Conservation (phyloP, 805 yeast genomes). For the Kluyveromyces aestuarii region DNA sequence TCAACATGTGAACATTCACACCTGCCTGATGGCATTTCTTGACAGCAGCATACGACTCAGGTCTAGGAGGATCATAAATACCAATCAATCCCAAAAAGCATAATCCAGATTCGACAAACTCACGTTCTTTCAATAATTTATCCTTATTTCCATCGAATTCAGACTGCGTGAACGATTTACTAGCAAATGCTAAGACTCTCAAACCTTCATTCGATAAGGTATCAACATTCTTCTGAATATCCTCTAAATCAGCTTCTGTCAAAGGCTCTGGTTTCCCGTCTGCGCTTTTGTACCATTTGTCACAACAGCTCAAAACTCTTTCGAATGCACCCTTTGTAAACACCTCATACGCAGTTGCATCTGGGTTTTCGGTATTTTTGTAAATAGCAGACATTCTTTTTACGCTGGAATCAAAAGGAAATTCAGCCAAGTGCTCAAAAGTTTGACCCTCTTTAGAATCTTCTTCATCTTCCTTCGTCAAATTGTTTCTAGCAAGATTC, state of each 20-base stretch:
- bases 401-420: constrained; percentile 76
- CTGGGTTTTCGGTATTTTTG: constrained; percentile 37
- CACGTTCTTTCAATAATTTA: constrained; percentile 20
- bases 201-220: constrained; percentile 73
- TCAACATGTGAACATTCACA: constrained; percentile 95
- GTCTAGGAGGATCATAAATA: constrained; percentile 96
- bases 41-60: constrained; percentile 69
- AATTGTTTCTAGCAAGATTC: constrained; percentile 36
- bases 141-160: constrained; percentile 22
- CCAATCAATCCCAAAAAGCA: constrained; percentile 81
- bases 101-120: constrained; percentile 47
- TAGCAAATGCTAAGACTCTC: constrained; percentile 77
- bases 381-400: constrained; percentile 80
- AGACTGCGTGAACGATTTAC: constrained; percentile 24
- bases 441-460: constrained; percentile 11
- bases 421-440: constrained; percentile 51
- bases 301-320: constrained; percentile 53
- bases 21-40: constrained; percentile 79
- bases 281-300: constrained; percentile 42
- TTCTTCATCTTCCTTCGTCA: constrained; percentile 31
- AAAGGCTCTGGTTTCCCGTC: constrained; percentile 48
- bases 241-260: constrained; percentile 38
- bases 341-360: constrained; percentile 43
- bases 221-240: constrained; percentile 48
- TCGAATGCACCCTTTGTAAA: constrained; percentile 90